phyloP scores from a whole-genome alignment of 2,329 filamentous ascomycete genomes.

The Claviceps pusilla region DNA sequence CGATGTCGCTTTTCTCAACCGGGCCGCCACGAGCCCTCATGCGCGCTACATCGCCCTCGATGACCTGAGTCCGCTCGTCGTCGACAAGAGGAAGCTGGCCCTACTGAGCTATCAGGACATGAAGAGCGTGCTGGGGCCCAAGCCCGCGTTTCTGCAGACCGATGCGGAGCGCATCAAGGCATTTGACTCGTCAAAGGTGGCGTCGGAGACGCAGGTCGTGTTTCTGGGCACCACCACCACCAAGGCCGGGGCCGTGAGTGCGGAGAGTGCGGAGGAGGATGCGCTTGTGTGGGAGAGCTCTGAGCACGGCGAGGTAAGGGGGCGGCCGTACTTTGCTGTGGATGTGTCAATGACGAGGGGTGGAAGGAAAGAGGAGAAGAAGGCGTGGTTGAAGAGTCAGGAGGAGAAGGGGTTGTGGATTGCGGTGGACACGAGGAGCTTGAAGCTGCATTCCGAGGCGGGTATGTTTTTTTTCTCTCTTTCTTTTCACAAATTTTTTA shows the following conservation, averaged over 20 bases:
- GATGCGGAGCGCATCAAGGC: slow-evolving; percentile 59
- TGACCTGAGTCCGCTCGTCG: slow-evolving; percentile 58
- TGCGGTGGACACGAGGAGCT: slow-evolving; percentile 47
- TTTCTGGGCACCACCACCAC: slow-evolving; percentile 48
- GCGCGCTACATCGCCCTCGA: slow-evolving; percentile 67
- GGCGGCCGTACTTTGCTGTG: slow-evolving; percentile 74
- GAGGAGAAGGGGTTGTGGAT: slow-evolving; percentile 49
- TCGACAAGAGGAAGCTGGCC: slow-evolving; percentile 41
- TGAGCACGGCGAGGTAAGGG: slow-evolving; percentile 54
- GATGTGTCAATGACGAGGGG: slow-evolving; percentile 65
- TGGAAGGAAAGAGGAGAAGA: slow-evolving; percentile 48
- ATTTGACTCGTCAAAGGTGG: slow-evolving; percentile 62
- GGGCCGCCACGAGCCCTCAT: slow-evolving; percentile 49
- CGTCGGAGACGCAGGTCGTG: slow-evolving; percentile 51
- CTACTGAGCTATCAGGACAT: slow-evolving; percentile 58
- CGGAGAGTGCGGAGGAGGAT: slow-evolving; percentile 15
- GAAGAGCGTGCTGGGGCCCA: slow-evolving; percentile 50
- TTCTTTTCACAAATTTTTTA: neutral
- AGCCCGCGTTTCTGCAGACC: slow-evolving; percentile 48
- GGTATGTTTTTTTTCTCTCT: slow-evolving; percentile 27
- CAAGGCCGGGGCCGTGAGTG: neutral
- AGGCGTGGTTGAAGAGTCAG: slow-evolving; percentile 25
- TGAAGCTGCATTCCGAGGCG: slow-evolving; percentile 44
- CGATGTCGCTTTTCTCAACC: slow-evolving; percentile 54
- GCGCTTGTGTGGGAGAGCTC: slow-evolving; percentile 2